Evolutionary conservation across 306 rosid species (phyloP).

Genomic region (Ochetophila trinervis): DNA sequence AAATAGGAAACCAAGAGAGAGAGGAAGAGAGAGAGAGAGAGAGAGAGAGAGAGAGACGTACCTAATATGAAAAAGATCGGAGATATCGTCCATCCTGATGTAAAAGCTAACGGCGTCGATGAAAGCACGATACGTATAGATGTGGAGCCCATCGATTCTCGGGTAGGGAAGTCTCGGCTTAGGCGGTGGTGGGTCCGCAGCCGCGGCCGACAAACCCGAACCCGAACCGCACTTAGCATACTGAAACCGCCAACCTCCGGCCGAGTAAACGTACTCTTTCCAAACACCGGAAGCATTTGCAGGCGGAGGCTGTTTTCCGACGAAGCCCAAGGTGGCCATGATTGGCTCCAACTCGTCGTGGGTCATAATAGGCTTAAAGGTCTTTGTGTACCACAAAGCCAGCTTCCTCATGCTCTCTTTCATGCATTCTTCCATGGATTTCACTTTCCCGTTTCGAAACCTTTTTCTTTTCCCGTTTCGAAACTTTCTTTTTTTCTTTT

Average conservation of each 20-base stretch:
- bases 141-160: slow-evolving; percentile 52
- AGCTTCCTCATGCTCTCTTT: slow-evolving; percentile 39
- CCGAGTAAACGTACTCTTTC: slow-evolving; percentile 43
- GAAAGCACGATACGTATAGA: slow-evolving; percentile 47
- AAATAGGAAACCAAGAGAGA: background rate
- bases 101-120: slow-evolving; percentile 46
- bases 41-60: background rate
- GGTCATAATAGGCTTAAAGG: slow-evolving; percentile 55
- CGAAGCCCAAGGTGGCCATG: slow-evolving; percentile 49
- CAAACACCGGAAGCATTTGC: slow-evolving; percentile 11
- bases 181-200: slow-evolving; percentile 19
- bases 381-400: slow-evolving; percentile 47
- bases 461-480: background rate
- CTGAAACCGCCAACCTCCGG: slow-evolving; percentile 25
- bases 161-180: slow-evolving; percentile 47
- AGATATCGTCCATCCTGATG: slow-evolving; percentile 41
- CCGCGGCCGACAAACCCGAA: background rate
- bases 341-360: slow-evolving; percentile 61
- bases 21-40: background rate
- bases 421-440: slow-evolving; percentile 35
- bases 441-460: background rate
- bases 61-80: slow-evolving; percentile 60
- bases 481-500: background rate
- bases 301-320: slow-evolving; percentile 29
- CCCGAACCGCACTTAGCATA: no score